These are phyloP conservation scores for Cerrena zonata DNA, from an alignment of 1,284 basidiomycete species.

Conservation along the genomic window DNA sequence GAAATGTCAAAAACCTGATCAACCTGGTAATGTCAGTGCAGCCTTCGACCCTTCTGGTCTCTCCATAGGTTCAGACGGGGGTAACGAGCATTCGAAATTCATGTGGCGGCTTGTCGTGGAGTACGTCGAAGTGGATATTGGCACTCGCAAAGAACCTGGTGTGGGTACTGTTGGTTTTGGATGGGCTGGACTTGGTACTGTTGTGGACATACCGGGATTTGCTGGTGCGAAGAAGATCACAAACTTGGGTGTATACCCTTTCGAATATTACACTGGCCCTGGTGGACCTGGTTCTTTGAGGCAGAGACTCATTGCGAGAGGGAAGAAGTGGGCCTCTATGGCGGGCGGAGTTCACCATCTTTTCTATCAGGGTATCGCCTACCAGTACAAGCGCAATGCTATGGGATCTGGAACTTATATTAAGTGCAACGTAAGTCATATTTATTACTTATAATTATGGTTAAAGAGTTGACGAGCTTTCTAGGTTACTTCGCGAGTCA, in stretches of 20 bases:
- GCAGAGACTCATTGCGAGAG: conserved; percentile 38
- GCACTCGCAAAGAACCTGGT: conserved; percentile 12
- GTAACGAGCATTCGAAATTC: conserved; percentile 20
- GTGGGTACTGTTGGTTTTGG: conserved; percentile 16
- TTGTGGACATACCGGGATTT: conserved; percentile 38
- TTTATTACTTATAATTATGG: not conserved
- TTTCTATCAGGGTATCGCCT: conserved; percentile 42
- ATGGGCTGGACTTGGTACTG: conserved; percentile 38
- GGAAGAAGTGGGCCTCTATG: conserved; percentile 46
- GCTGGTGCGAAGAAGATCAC: conserved; percentile 43
- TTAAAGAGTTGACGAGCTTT: too few relatives aligned
- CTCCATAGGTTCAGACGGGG: conserved; percentile 13
- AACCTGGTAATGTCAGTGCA: conserved; percentile 14
- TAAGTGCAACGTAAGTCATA: conserved; percentile 41
- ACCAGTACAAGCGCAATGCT: conserved; percentile 12
- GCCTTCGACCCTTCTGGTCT: conserved; percentile 24
- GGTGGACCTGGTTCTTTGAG: conserved; percentile 34
- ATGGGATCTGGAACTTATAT: conserved; percentile 23
- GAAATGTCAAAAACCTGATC: conserved; percentile 26
- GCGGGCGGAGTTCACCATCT: conserved; percentile 50
- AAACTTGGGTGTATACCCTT: conserved; percentile 44
- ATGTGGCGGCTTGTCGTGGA: conserved; percentile 27
- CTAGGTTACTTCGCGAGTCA: conserved; percentile 38
- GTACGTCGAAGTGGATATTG: conserved; percentile 27
- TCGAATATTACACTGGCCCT: conserved; percentile 43